phyloP scores from a whole-genome alignment of 139 green algal species.

The Chlamydomonas asymmetrica region DNA sequence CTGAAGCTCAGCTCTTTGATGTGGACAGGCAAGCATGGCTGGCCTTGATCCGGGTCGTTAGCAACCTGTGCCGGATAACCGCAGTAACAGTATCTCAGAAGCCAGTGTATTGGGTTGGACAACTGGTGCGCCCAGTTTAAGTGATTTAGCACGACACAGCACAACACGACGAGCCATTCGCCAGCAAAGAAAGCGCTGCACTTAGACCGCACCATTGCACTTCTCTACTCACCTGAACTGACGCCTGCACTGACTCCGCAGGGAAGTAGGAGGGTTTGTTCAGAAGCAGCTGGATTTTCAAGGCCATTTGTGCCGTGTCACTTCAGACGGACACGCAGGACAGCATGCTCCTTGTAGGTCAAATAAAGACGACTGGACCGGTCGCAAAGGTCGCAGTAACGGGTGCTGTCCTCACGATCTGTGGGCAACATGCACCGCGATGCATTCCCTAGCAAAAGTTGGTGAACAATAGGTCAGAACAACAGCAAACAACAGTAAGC shows the following conservation, averaged over 20 bases:
- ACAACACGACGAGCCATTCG: not conserved
- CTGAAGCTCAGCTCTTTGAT: constrained; percentile 29
- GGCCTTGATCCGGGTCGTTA: constrained; percentile 3
- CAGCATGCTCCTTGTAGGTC: not conserved
- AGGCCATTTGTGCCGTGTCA: not conserved
- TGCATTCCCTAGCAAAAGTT: too few species aligned
- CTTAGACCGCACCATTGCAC: not conserved
- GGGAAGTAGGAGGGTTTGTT: constrained; percentile 23
- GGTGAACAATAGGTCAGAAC: too few species aligned
- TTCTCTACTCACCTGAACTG: constrained; percentile 9
- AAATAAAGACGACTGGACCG: too few species aligned
- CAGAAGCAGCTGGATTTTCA: constrained; percentile 10
- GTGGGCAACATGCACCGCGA: too few species aligned
- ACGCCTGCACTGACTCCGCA: constrained; percentile 17
- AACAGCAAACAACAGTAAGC: too few species aligned
- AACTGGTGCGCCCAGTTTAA: too few species aligned
- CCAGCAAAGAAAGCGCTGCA: not conserved
- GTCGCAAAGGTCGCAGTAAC: too few species aligned
- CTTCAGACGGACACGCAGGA: not conserved
- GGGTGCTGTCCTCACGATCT: too few species aligned
- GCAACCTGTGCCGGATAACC: constrained; percentile 6
- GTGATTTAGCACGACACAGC: too few species aligned
- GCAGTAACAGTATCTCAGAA: not conserved
- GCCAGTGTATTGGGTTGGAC: not conserved
- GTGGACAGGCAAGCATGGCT: not conserved